These are phyloP conservation scores for Boletus speciosus DNA, from an alignment of 768 basidiomycete genomes.

Conservation along the genomic window DNA sequence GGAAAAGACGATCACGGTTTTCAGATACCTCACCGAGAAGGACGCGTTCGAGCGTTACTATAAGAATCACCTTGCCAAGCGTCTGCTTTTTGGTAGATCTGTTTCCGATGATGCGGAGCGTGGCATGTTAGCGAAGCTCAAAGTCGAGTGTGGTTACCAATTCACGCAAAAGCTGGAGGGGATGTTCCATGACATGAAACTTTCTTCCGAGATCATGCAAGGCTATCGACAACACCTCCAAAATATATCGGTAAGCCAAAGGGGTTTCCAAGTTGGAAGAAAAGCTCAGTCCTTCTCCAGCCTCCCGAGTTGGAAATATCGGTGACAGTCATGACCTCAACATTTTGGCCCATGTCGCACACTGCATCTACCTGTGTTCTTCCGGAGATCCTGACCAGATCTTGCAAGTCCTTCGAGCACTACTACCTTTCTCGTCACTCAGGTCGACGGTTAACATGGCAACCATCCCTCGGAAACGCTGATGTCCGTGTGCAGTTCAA, in stretches of 20 bases:
- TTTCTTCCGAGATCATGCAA: slow-evolving; percentile 78
- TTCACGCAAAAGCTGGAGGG: slow-evolving; percentile 98
- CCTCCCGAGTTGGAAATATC: slow-evolving; percentile 73
- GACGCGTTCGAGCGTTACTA: slow-evolving; percentile 98
- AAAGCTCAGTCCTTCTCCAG: slow-evolving; percentile 39
- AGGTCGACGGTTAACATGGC: slow-evolving; percentile 90
- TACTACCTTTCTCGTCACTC: slow-evolving; percentile 90
- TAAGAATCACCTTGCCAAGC: slow-evolving; percentile 92
- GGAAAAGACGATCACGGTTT: slow-evolving; percentile 95
- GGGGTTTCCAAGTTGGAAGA: not conserved
- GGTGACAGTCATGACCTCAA: slow-evolving; percentile 93
- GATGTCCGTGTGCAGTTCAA: slow-evolving; percentile 87
- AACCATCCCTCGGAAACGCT: slow-evolving; percentile 83
- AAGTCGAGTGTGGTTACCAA: slow-evolving; percentile 92
- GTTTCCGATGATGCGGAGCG: slow-evolving; percentile 97
- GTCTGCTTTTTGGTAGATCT: slow-evolving; percentile 80
- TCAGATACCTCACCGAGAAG: slow-evolving; percentile 92
- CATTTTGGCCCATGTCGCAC: slow-evolving; percentile 89
- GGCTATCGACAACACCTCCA: slow-evolving; percentile 64
- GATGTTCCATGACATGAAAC: slow-evolving; percentile 97
- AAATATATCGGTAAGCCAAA: slow-evolving; percentile 52
- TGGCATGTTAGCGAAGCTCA: slow-evolving; percentile 95
- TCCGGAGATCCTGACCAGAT: slow-evolving; percentile 57
- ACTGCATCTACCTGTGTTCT: slow-evolving; percentile 63
- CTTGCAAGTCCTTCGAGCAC: slow-evolving; percentile 75